Evolutionary conservation across 129 eudicot species (phyloP), one percentile per base, ranked within the genome.

Genomic region (Flaveria bidentis): DNA sequence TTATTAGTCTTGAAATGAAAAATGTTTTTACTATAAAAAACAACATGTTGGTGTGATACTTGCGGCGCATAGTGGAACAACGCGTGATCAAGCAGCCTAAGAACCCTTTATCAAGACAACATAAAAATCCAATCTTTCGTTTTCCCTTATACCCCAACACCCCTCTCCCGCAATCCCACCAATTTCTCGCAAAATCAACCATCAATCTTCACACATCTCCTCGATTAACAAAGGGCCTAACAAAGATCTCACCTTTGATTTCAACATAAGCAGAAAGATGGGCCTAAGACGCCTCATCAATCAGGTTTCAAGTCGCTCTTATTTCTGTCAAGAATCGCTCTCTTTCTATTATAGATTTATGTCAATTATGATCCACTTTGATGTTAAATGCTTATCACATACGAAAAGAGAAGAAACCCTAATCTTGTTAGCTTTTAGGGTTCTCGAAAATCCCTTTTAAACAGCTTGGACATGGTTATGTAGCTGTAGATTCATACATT

Each of bases 271-370:
- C n/a, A 44, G 17, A 49, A 79, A 12, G 18, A 80, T 80, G 83
- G 83, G 61, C 74, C 79, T 80, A 65, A 80, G 66, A 73, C 79
- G 79, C 74, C 83, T 80, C 75, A 74, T 80, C 66, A 65, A 71
- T 14, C 83, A 80, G 83, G 83, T 80, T 61, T 53, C 22, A 5
- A 16, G 22, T 63, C 62, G n/a, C 23, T 39, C 36, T 3, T 61
- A 13, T 63, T 72, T 41, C 11, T 52, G 11, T 62, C 82, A 62
- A 22, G 4, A 65, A 64, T 73, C 55, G 30, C 36, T 45, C 17
- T 72, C 15, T 72, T 72, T 41, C 9, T 11, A 65, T n/a, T 17
- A 9, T 26, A 58, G 47, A 51, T 49, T 66, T 66, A 39, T 63
- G 65, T 41, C 47, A 23, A 52, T 80, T 17, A 42, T 64, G 74